Evolutionary conservation across 306 rosid genomes (phyloP).

Genomic region (Prunus mira): DNA sequence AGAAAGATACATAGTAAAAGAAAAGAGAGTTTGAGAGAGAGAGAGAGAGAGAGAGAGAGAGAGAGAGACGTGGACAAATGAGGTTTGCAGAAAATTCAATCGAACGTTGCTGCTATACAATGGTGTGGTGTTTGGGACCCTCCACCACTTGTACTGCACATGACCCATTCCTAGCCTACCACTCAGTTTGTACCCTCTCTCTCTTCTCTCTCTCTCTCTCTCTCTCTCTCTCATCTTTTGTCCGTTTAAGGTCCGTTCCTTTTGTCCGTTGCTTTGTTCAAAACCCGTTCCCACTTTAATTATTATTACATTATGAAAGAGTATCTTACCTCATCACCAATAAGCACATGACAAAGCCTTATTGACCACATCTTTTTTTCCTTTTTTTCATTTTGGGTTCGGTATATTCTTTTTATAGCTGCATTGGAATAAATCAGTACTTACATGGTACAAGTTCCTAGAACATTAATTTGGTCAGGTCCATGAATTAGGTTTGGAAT

Average conservation of each 20-base stretch:
- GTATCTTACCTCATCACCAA: neutral
- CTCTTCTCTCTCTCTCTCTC: neutral
- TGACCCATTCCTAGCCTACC: slow-evolving; percentile 24
- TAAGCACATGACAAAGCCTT: neutral
- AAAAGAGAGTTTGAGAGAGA: neutral
- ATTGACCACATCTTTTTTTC: neutral
- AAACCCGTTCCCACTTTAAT: slow-evolving; percentile 1
- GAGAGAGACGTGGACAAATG: slow-evolving; percentile 27
- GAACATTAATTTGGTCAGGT: neutral
- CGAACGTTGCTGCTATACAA: slow-evolving; percentile 20
- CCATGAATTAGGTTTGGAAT: neutral
- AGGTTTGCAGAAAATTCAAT: slow-evolving; percentile 1
- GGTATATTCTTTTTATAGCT: neutral
- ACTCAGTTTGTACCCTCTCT: neutral
- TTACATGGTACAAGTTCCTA: neutral
- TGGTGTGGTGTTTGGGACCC: slow-evolving; percentile 24
- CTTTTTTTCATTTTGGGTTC: neutral
- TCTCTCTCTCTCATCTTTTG: slow-evolving; percentile 4
- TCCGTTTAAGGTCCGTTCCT: slow-evolving; percentile 31
- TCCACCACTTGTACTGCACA: neutral
- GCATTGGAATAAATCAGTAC: neutral
- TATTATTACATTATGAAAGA: neutral
- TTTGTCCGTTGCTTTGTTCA: slow-evolving; percentile 31
- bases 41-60: neutral
- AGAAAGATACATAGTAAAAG: neutral